Base-by-base conservation (phyloP, 1,284 basidiomycete species). In the Vanrija humicola region DNA sequence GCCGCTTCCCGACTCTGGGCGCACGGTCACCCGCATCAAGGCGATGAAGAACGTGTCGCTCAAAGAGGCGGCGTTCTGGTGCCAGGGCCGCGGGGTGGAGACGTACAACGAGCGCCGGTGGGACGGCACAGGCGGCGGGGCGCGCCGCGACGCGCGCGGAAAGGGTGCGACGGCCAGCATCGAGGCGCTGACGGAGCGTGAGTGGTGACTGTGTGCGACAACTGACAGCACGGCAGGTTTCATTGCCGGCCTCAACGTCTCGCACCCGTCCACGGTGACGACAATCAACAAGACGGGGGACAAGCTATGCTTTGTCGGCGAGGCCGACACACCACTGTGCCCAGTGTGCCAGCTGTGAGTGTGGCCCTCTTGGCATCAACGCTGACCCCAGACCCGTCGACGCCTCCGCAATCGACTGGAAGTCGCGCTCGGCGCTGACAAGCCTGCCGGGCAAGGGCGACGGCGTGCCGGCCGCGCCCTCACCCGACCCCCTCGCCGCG, bases 221-320 rank as follows among this genome's bases (percentile, higher is more conserved):
- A 26, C 34, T 21, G 2, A 23, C 8, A 23, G 21, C 21, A 43
- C 9, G 40, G 53, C 56, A 91, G 90, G 86, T 68, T 94, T 94
- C 69, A 89, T 94, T 58, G 78, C 86, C 16, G 85, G 86, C 0
- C 73, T 94, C 21, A 89, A 90, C 72, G 83, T 82, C 45, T 84
- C 90, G 65, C 93, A 89, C 71, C 90, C 91, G 0, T 89, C 90
- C 0, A 94, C 91, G 0, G 90, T 94, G 4, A 90, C 89, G 7
- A 87, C 90, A 0, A 90, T 94, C 52, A 86, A 85, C 25, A 82
- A 87, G 45, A 94, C 90, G 0, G 90, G 88, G 59, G 85, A 82
- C 23, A 94, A 94, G 74, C 77, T 94, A 38, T 82, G 84, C 10
- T 86, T 90, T 9, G 87, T 87, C 2, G 76, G 82, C 0, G 75